A percentile compares a stretch with the other conserved stretches of the same genome.
Evolutionary conservation across 2,329 filamentous ascomycete species (phyloP).

Genomic region (Thelonectria rubi): DNA sequence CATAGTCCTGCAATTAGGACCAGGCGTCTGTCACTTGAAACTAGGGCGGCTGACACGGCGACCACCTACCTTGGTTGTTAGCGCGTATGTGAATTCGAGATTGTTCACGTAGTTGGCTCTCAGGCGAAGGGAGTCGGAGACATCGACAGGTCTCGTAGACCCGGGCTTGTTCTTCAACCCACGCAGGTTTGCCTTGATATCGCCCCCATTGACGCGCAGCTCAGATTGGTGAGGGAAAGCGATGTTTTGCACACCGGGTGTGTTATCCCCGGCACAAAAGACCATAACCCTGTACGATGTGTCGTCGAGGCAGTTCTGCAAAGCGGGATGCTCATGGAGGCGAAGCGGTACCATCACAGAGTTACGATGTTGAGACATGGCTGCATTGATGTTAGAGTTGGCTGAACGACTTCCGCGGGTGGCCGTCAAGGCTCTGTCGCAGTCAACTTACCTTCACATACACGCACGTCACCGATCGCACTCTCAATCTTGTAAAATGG

Average conservation of each 20-base stretch:
- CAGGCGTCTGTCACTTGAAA: not conserved
- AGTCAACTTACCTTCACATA: constrained; percentile 74
- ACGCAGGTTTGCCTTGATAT: constrained; percentile 91
- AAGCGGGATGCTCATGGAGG: constrained; percentile 60
- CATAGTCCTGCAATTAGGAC: not conserved
- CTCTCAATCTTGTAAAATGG: constrained; percentile 83
- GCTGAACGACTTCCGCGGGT: not conserved
- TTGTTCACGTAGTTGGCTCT: constrained; percentile 78
- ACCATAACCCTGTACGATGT: constrained; percentile 78
- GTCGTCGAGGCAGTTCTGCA: constrained; percentile 67
- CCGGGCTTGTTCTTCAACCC: constrained; percentile 96
- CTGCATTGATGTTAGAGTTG: constrained; percentile 46
- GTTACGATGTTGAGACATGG: constrained; percentile 63
- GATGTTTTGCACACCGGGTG: constrained; percentile 74
- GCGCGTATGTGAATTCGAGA: constrained; percentile 87
- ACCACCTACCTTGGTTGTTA: constrained; percentile 81
- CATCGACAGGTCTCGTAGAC: constrained; percentile 91
- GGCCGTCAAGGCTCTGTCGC: not conserved
- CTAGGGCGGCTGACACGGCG: constrained; percentile 26
- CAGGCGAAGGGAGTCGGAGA: constrained; percentile 79
- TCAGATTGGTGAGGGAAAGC: constrained; percentile 93
- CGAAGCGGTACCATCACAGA: constrained; percentile 57
- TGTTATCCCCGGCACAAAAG: constrained; percentile 77
- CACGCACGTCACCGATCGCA: constrained; percentile 69
- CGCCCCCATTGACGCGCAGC: constrained; percentile 86